These are phyloP conservation scores for Kluyveromyces sp. DNA, from an alignment of 1,139 yeast species.

Conservation along the genomic window DNA sequence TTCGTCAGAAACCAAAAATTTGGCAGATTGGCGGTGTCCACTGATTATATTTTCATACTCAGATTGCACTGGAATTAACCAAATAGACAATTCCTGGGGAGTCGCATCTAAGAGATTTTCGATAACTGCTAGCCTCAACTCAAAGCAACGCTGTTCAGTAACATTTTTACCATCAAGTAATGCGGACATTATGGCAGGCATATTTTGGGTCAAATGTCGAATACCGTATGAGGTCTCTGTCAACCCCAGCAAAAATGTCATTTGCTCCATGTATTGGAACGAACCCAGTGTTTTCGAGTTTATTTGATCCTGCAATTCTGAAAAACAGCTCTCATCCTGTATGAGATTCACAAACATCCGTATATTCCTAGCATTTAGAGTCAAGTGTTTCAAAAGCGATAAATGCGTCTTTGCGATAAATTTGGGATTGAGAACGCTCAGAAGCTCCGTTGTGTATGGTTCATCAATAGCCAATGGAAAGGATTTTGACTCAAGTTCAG, in stretches of 20 bases:
- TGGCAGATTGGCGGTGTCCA: conserved; percentile 11
- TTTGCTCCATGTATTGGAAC: conserved; percentile 33
- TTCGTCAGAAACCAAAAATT: conserved; percentile 7
- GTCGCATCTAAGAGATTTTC: conserved; percentile 23
- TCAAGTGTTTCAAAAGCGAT: conserved; percentile 19
- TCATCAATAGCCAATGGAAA: conserved; percentile 19
- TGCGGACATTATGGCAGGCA: conserved; percentile 34
- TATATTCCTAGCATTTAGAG: conserved; percentile 24
- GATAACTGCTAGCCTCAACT: conserved; percentile 27
- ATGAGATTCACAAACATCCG: conserved; percentile 8
- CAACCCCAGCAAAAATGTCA: conserved; percentile 30
- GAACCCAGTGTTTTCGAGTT: conserved; percentile 20
- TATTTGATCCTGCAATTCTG: conserved; percentile 20
- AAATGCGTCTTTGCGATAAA: conserved; percentile 24
- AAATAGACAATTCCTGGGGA: conserved; percentile 24
- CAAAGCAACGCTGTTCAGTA: conserved; percentile 29
- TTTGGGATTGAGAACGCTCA: conserved; percentile 31
- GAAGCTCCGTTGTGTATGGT: conserved; percentile 18
- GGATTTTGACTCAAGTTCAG: conserved; percentile 22
- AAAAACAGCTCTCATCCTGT: conserved; percentile 27
- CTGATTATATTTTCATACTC: conserved; percentile 21
- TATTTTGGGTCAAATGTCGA: conserved; percentile 19
- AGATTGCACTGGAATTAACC: conserved; percentile 28
- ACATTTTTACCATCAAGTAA: conserved; percentile 21
- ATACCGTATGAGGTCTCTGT: conserved; percentile 25